phyloP scores from a whole-genome alignment of 2,329 filamentous ascomycete species.

The Pseudocercospora eumusae region DNA sequence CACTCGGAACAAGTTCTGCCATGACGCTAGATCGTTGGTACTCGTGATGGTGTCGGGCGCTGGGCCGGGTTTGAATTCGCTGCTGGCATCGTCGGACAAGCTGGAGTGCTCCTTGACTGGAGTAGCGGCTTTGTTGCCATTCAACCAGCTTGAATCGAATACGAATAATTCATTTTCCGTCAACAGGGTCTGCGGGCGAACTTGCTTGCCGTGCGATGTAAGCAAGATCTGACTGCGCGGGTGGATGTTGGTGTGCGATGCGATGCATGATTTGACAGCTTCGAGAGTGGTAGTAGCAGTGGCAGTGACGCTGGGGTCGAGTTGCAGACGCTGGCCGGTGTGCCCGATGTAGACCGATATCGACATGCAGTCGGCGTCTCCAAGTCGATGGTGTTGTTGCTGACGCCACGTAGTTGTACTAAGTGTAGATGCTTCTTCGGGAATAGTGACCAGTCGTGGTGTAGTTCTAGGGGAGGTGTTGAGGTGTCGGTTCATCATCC shows the following conservation, averaged over 20 bases:
- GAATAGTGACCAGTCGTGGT: constrained; percentile 1
- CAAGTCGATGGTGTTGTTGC: no score
- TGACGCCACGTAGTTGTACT: constrained; percentile 16
- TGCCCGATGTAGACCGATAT: constrained; percentile 77
- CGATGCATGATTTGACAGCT: constrained; percentile 79
- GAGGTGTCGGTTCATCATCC: constrained; percentile 1
- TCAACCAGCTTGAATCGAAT: constrained; percentile 70
- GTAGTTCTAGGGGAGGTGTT: not conserved
- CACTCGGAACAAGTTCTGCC: constrained; percentile 81
- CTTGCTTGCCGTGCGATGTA: constrained; percentile 79
- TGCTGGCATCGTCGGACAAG: constrained; percentile 47
- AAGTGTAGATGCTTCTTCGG: constrained; percentile 1
- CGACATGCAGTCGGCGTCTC: constrained; percentile 61
- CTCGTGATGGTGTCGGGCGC: constrained; percentile 80
- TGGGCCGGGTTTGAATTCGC: constrained; percentile 62
- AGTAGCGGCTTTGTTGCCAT: constrained; percentile 32
- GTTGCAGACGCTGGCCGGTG: constrained; percentile 80
- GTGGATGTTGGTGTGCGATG: constrained; percentile 71
- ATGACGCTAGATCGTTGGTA: constrained; percentile 78
- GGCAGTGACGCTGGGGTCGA: constrained; percentile 73
- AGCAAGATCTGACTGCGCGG: constrained; percentile 80
- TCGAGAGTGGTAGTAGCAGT: constrained; percentile 78
- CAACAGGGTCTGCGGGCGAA: constrained; percentile 76
- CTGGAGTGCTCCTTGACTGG: constrained; percentile 42
- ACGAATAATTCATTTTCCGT: constrained; percentile 89